Evolutionary conservation across 1,284 basidiomycete species (phyloP), one percentile per base, ranked within the genome.

Genomic region (Leccinum pseudoinsigne): DNA sequence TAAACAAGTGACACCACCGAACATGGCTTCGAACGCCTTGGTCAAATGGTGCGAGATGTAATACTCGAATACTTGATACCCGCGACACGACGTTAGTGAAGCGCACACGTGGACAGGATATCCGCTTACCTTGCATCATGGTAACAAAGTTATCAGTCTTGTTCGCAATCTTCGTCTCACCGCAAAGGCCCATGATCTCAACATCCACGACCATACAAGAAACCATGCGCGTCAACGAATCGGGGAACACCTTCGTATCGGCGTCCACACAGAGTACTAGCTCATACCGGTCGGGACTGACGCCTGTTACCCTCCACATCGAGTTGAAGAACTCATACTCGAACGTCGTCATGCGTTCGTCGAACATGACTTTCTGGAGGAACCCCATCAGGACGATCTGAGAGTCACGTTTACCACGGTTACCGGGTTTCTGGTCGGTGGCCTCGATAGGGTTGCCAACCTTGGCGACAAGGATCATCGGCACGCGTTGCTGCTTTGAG

Each of bases 311-410:
- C 63, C 95, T 84, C 91, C 97, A 98, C 36, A 97, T 84, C 64
- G 95, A 92, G 77, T 98, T 97, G 88, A 99, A 99, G 74, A 99
- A 95, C 79, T 99, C 97, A 77, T 97, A 99, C 79, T 99, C 97
- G 75, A 99, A 93, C 53, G 97, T 97, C 65, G 94, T 96, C 97
- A 99, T 99, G 61, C 95, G 89, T 80, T 99, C 97, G 78, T 99
- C 97, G 76, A 98, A 99, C 87, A 98, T 98, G 69, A 98, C 97
- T 77, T 97, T 97, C 76, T 98, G 95, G 77, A 99, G 84, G 82
- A 99, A 99, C 58, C 87, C 87, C 97, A 99, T 98, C 66, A 99
- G 82, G 59, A 99, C 90, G 70, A 99, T 97, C 79, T 99, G 97
- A 73, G 90, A 93, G 80, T 99, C 97, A 69, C 97, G 95, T 81